Evolutionary conservation across 345 rosid species (phyloP).

Genomic region (Eucalyptus viminalis): DNA sequence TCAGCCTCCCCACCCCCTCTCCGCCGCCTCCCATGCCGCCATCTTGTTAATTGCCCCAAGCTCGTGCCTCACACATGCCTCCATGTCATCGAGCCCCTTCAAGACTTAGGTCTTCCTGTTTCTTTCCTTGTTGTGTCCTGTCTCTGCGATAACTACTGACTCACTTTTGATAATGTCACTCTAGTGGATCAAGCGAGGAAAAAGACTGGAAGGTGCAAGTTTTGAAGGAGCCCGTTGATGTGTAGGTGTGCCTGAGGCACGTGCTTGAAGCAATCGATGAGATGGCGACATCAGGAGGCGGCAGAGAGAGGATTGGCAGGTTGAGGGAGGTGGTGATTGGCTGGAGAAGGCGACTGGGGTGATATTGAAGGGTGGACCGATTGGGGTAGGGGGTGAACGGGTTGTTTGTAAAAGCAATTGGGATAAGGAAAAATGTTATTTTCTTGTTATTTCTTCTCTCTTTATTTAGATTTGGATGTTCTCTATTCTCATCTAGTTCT

Average conservation of each 20-base stretch:
- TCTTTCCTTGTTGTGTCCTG: background rate
- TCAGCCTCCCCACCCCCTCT: background rate
- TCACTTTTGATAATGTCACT: background rate
- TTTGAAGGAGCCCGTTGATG: background rate
- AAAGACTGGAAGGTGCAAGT: background rate
- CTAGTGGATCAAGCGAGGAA: background rate
- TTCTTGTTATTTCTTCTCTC: too few relatives aligned
- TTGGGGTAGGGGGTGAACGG: background rate
- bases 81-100: background rate
- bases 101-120: background rate
- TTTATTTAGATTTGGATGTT: too few relatives aligned
- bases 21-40: background rate
- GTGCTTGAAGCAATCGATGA: background rate
- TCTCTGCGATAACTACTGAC: background rate
- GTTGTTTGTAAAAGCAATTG: background rate
- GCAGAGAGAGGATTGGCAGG: background rate
- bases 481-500: too few relatives aligned
- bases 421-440: background rate
- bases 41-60: background rate
- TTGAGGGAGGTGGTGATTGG: background rate
- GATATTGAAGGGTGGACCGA: background rate
- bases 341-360: background rate
- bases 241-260: background rate
- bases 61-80: background rate
- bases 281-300: background rate